Percentiles rank a stretch among this genome's conserved stretches.
phyloP scores from a whole-genome alignment of 2,329 filamentous ascomycete genomes.

The Falciphora oryzae region DNA sequence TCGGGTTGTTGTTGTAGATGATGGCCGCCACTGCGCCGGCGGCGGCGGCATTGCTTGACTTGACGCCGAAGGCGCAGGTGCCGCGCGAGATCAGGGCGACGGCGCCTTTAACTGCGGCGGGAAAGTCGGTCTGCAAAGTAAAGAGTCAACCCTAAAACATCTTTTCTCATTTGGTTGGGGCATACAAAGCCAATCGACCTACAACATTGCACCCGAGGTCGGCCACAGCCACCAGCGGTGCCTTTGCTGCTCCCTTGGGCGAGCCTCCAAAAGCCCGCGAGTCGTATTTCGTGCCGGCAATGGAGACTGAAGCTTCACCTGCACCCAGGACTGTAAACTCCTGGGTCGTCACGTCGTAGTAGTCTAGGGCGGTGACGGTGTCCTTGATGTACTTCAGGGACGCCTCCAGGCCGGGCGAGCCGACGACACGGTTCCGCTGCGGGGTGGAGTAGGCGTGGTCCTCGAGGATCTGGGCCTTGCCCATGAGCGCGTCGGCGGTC shows the following conservation, averaged over 20 bases:
- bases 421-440: slow-evolving; percentile 37
- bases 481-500: slow-evolving; percentile 34
- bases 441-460: slow-evolving; percentile 34
- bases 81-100: slow-evolving; percentile 69
- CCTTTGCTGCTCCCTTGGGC: slow-evolving; percentile 37
- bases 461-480: slow-evolving; percentile 38
- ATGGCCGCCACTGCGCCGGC: slow-evolving; percentile 67
- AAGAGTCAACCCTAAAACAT: too few species aligned
- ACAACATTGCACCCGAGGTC: slow-evolving; percentile 44
- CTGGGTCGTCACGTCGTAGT: slow-evolving; percentile 39
- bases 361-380: slow-evolving; percentile 30
- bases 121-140: slow-evolving; percentile 48
- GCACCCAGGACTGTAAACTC: slow-evolving; percentile 35
- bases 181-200: background rate
- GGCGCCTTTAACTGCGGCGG: slow-evolving; percentile 49
- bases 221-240: slow-evolving; percentile 38
- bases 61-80: slow-evolving; percentile 63
- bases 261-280: slow-evolving; percentile 38
- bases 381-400: slow-evolving; percentile 40
- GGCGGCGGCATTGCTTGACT: slow-evolving; percentile 60
- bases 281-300: slow-evolving; percentile 23
- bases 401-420: slow-evolving; percentile 38
- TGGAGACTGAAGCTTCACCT: slow-evolving; percentile 24
- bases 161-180: too few species aligned
- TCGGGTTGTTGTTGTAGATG: slow-evolving; percentile 66